These are phyloP conservation scores for Carex littledalei DNA, from an alignment of 176 grass and related monocot genomes.

Conservation along the genomic window DNA sequence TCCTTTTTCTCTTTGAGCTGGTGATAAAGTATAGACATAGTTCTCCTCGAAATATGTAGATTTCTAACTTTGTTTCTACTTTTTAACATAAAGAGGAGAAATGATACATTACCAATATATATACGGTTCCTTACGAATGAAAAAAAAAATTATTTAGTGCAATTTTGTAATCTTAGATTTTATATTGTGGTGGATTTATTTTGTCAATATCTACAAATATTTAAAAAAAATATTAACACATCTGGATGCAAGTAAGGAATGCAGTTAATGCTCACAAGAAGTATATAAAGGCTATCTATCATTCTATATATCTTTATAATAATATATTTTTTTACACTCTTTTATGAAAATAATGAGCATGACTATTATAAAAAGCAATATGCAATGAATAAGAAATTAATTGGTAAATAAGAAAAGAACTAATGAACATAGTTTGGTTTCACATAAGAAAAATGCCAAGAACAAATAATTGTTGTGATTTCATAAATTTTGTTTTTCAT, in stretches of 20 bases:
- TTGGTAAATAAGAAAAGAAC: background rate
- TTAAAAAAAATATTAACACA: too few species aligned
- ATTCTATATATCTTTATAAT: background rate
- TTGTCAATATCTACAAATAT: too few species aligned
- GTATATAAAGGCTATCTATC: background rate
- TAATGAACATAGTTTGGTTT: background rate
- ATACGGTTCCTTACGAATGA: background rate
- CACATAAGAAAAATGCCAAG: too few species aligned
- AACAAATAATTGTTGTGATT: too few species aligned
- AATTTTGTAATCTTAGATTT: background rate
- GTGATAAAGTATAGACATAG: conserved; percentile 25
- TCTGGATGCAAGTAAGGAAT: too few species aligned
- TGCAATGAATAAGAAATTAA: background rate
- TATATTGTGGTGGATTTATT: background rate
- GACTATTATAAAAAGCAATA: background rate
- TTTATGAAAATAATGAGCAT: background rate
- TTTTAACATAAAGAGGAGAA: background rate
- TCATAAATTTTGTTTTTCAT: background rate
- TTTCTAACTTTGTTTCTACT: conserved; percentile 22
- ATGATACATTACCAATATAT: too few species aligned
- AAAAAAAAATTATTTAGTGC: background rate
- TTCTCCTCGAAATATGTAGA: conserved; percentile 21
- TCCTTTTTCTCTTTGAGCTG: conserved; percentile 10
- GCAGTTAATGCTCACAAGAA: background rate
- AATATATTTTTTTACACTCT: background rate